These are phyloP conservation scores for Agaricus sinodeliciosus DNA, from an alignment of 768 basidiomycete genomes.

Conservation along the genomic window DNA sequence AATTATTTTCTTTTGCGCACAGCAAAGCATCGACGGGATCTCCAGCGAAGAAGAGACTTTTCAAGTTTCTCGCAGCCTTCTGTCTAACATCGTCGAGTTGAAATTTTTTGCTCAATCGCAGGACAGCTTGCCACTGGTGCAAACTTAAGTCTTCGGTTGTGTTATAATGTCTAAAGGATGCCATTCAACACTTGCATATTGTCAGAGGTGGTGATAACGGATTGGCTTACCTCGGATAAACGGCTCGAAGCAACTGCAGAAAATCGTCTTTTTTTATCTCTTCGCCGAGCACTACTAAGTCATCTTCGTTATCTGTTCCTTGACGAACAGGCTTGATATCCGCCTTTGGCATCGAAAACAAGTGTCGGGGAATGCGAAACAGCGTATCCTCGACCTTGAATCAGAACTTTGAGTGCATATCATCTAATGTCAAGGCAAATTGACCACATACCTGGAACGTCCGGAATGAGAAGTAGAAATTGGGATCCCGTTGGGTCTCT, in stretches of 20 bases:
- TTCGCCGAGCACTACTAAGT: constrained; percentile 2
- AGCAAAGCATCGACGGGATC: constrained; percentile 3
- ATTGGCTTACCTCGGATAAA: constrained; percentile 5
- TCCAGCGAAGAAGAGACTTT: constrained; percentile 4
- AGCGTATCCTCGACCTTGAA: constrained; percentile 7
- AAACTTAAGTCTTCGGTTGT: neutral
- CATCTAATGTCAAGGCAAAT: neutral
- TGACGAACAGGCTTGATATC: constrained; percentile 5
- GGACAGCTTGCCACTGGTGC: neutral
- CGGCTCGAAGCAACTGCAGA: constrained; percentile 1
- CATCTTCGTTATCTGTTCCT: constrained; percentile 4
- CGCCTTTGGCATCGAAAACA: constrained; percentile 6
- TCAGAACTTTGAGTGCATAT: neutral
- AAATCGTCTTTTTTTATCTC: constrained; percentile 8
- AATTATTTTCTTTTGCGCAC: neutral
- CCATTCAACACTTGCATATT: too few species aligned
- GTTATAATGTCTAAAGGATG: constrained; percentile 1
- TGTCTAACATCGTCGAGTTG: neutral
- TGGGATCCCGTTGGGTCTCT: neutral
- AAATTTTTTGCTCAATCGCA: constrained; percentile 3
- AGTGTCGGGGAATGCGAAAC: constrained; percentile 7
- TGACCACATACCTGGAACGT: constrained; percentile 3
- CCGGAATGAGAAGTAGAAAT: constrained; percentile 8
- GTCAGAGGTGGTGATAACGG: too few species aligned
- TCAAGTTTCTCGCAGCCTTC: constrained; percentile 3